Evolutionary conservation across 129 eudicot genomes (phyloP).

Genomic region (Chrysanthemum seticuspe): DNA sequence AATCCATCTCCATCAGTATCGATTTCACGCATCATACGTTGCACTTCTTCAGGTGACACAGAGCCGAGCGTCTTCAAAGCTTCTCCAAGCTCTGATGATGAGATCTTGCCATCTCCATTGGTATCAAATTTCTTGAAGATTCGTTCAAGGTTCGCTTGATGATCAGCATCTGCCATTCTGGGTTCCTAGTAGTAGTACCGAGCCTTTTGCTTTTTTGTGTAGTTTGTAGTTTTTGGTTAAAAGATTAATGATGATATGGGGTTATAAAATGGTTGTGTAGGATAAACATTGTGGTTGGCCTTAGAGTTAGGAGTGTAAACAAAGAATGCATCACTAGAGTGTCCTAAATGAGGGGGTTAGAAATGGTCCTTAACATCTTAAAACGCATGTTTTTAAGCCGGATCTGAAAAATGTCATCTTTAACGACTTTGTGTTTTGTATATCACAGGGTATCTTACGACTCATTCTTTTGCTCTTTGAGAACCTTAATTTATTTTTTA

Average conservation of each 20-base stretch:
- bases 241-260: constrained; percentile 5
- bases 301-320: constrained; percentile 28
- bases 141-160: constrained; percentile 52
- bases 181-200: neutral
- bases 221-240: constrained; percentile 9
- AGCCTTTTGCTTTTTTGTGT: neutral
- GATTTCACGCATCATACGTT: constrained; percentile 72
- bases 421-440: neutral
- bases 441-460: neutral
- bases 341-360: constrained; percentile 25
- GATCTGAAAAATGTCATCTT: neutral
- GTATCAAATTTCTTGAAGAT: constrained; percentile 84
- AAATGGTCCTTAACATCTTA: constrained; percentile 20
- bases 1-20: constrained; percentile 80
- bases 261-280: constrained; percentile 28
- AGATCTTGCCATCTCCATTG: constrained; percentile 83
- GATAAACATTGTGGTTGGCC: constrained; percentile 36
- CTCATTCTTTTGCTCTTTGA: neutral
- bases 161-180: constrained; percentile 64
- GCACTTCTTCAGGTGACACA: constrained; percentile 59
- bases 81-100: constrained; percentile 83
- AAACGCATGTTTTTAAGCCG: neutral
- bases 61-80: constrained; percentile 74
- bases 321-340: constrained; percentile 25
- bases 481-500: neutral